Evolutionary conservation across 768 basidiomycete genomes (phyloP), one percentile per base, ranked within the genome.

Genomic region (Auriscalpium microsporum): DNA sequence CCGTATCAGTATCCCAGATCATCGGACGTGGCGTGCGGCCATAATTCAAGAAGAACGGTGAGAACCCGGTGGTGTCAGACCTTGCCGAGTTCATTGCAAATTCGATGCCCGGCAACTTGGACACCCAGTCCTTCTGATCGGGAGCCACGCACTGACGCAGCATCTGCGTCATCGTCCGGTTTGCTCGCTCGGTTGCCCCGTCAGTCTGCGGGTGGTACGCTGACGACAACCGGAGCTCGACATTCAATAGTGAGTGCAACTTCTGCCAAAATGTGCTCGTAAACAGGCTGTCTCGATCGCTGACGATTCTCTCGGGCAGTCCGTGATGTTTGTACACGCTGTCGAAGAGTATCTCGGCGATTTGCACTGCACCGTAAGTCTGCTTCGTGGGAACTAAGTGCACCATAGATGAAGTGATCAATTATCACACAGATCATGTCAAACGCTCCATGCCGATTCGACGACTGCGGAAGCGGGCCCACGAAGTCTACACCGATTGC

Each of bases 171-270:
- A 73, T 56, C 0, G 67, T 71, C 1, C 66, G 56, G 50, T 72
- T 72, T 0, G 68, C 66, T 1, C 70, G 59, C 54, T 77, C 74
- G 0, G 71, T 74, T 0, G 68, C 56, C 0, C 75, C 73, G 56
- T 77, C 73, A 0, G 73, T 72, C 53, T 78, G 63, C 0, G 76
- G 76, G 54, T 78, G 76, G 53, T 68, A 77, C 0, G 73, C 60
- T 0, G 69, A 72, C 0, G 72, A 75, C 68, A 78, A 68, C 1
- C 62, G 48, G 0, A 73, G 61, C 13, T 70, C 64, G 0, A 64
- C 62, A 0, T 69, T 68, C 0, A 72, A 52, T 8, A 63, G 62
- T 42, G 57, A 45, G 55, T 73, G 63, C 0, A 78, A 58, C 8
- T 66, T 62, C 9, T 52, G 48, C 78, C 76, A 78, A 56, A 78